Evolutionary conservation across 768 basidiomycete species (phyloP), one percentile per base, ranked within the genome.

Genomic region (Russula lepida): DNA sequence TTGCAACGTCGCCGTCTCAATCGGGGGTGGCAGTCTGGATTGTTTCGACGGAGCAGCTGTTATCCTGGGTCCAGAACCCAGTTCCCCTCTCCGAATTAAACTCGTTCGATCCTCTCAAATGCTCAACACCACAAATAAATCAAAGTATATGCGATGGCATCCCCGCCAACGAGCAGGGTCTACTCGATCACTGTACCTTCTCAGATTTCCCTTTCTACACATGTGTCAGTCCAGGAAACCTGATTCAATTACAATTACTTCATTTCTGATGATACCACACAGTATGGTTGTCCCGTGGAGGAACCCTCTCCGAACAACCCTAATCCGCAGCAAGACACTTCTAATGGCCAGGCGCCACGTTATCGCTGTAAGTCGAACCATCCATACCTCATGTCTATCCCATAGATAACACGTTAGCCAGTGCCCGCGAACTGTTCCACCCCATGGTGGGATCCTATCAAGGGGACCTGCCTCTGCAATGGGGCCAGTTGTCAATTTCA

Each of bases 391-490:
- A 15, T 56, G 33, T 44, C 12, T 32, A 8, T 25, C 11, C n/a
- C 30, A 6, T 12, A 19, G 23, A 0, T 47, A 25, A 47, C 25
- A 25, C 46, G 25, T n/a, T 35, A 13, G 56, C 23, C 21, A 86
- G 85, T 89, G 3, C 81, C 87, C 25, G 59, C 77, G 23, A 86
- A 87, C 73, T 89, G 88, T 71, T 84, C 85, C 4, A 89, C 87
- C 11, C 78, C 85, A 3, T 91, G 87, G 78, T 90, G 87, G 86
- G 88, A 91, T 70, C 89, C 89, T 2, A 78, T 89, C 54, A 75
- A 65, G 28, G 84, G 82, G 66, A 72, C 76, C 39, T 91, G 89
- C 65, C 72, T 84, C 54, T 91, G 88, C 72, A 78, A 72, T 0
- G 77, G 79, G 2, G 64, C 61, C 54, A 73, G 72, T 2, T 91